These are phyloP conservation scores for Harrya chromipes DNA, from an alignment of 768 basidiomycete species.

Conservation along the genomic window DNA sequence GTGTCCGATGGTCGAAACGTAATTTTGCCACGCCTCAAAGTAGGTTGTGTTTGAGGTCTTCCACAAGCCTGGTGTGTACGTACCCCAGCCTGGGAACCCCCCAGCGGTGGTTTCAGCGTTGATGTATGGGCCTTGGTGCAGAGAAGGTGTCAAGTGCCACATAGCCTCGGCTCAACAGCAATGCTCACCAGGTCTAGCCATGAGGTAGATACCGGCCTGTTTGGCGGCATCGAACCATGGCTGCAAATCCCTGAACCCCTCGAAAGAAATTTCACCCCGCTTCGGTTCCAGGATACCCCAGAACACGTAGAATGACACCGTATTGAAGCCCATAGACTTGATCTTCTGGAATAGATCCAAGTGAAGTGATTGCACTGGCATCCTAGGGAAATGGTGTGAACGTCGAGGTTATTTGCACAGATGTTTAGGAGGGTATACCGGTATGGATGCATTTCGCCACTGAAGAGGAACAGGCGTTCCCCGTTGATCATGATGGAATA, in stretches of 20 bases:
- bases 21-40: slow-evolving; percentile 50
- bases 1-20: slow-evolving; percentile 48
- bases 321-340: slow-evolving; percentile 39
- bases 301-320: slow-evolving; percentile 55
- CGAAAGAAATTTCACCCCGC: slow-evolving; percentile 49
- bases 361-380: slow-evolving; percentile 36
- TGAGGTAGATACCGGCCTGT: slow-evolving; percentile 26
- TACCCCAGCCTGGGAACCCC: slow-evolving; percentile 57
- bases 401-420: not conserved
- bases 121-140: slow-evolving; percentile 24
- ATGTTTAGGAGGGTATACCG: slow-evolving; percentile 17
- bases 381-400: slow-evolving; percentile 8
- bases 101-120: slow-evolving; percentile 34
- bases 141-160: not conserved
- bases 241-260: slow-evolving; percentile 40
- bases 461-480: slow-evolving; percentile 54
- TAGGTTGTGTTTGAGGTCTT: slow-evolving; percentile 50
- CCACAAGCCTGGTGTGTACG: slow-evolving; percentile 47
- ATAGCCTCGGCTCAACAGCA: not conserved
- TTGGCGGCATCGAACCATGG: slow-evolving; percentile 30
- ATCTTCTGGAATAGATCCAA: slow-evolving; percentile 61
- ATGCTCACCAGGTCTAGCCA: slow-evolving; percentile 25
- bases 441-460: slow-evolving; percentile 64
- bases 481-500: slow-evolving; percentile 57
- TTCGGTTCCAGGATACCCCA: slow-evolving; percentile 48